Percentiles rank a stretch among this genome's conserved stretches.
These are phyloP conservation scores for Parsonsia alboflavescens DNA, from an alignment of 257 asterid genomes.

Conservation along the genomic window DNA sequence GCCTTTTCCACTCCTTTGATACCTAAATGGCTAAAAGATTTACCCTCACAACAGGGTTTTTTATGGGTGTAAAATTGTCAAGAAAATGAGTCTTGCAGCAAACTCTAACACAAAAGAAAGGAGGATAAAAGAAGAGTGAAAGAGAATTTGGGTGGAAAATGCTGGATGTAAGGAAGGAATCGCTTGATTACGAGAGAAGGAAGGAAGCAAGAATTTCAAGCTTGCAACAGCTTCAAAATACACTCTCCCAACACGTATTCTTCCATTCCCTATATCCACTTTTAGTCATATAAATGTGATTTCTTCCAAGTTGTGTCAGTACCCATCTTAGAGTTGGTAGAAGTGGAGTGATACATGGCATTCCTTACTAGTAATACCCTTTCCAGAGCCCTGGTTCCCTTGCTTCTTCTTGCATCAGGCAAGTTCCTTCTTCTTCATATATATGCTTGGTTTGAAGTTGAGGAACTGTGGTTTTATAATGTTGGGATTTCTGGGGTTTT, in stretches of 20 bases:
- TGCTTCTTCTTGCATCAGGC: slow-evolving; percentile 43
- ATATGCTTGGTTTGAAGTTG: background rate
- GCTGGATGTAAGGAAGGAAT: slow-evolving; percentile 54
- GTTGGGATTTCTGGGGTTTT: background rate
- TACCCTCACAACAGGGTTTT: background rate
- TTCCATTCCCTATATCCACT: slow-evolving; percentile 14
- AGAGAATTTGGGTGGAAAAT: slow-evolving; percentile 11
- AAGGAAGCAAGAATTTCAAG: slow-evolving; percentile 51
- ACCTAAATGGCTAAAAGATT: background rate
- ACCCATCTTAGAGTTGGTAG: background rate
- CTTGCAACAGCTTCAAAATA: slow-evolving; percentile 19
- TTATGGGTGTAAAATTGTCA: background rate
- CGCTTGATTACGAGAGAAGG: slow-evolving; percentile 42
- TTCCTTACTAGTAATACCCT: slow-evolving; percentile 1
- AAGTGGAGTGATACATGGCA: slow-evolving; percentile 29
- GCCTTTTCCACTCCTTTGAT: background rate
- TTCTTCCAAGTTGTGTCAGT: background rate
- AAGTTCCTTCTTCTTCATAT: background rate
- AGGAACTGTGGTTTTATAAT: background rate
- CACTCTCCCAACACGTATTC: slow-evolving; percentile 49
- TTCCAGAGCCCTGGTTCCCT: slow-evolving; percentile 18
- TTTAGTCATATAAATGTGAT: background rate
- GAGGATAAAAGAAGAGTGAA: background rate
- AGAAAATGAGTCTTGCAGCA: background rate
- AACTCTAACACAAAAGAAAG: background rate